Evolutionary conservation across 2,329 filamentous ascomycete genomes (phyloP).

Genomic region (Rutstroemia sydowiana): DNA sequence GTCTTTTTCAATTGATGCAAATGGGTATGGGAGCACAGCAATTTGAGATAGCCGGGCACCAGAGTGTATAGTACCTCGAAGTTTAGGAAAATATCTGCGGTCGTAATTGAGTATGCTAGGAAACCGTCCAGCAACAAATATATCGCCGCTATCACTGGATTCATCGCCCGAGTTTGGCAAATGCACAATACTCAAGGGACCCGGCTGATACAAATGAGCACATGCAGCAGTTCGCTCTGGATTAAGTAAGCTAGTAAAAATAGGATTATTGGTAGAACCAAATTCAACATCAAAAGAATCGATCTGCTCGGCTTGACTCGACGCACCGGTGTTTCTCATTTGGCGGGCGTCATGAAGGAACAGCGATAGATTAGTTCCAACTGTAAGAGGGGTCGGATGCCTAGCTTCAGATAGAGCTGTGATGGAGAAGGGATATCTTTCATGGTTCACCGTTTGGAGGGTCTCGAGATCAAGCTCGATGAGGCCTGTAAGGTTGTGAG

Average conservation of each 20-base stretch:
- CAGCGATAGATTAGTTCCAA: slow-evolving; percentile 75
- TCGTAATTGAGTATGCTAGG: slow-evolving; percentile 67
- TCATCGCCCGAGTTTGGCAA: slow-evolving; percentile 46
- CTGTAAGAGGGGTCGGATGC: slow-evolving; percentile 63
- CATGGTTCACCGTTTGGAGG: slow-evolving; percentile 59
- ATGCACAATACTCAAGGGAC: slow-evolving; percentile 76
- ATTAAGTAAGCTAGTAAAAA: slow-evolving; percentile 28
- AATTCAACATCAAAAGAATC: slow-evolving; percentile 26
- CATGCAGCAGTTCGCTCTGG: slow-evolving; percentile 49
- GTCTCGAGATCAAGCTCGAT: slow-evolving; percentile 77
- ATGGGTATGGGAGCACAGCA: slow-evolving; percentile 60
- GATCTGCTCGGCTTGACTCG: slow-evolving; percentile 14
- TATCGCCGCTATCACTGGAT: slow-evolving; percentile 52
- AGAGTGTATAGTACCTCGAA: slow-evolving; percentile 74
- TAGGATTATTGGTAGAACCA: slow-evolving; percentile 17
- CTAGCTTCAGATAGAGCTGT: slow-evolving; percentile 69
- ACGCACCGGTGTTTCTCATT: slow-evolving; percentile 20
- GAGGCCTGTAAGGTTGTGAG: slow-evolving; percentile 40
- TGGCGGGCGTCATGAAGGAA: slow-evolving; percentile 73
- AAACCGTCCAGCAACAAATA: slow-evolving; percentile 84
- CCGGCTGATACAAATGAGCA: slow-evolving; percentile 70
- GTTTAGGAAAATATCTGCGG: slow-evolving; percentile 71
- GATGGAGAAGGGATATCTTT: slow-evolving; percentile 73
- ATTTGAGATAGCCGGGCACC: slow-evolving; percentile 73
- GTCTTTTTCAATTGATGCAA: slow-evolving; percentile 55